Evolutionary conservation across 306 rosid species (phyloP), one percentile per base, ranked within the genome.

Genomic region (Fagus crenata): DNA sequence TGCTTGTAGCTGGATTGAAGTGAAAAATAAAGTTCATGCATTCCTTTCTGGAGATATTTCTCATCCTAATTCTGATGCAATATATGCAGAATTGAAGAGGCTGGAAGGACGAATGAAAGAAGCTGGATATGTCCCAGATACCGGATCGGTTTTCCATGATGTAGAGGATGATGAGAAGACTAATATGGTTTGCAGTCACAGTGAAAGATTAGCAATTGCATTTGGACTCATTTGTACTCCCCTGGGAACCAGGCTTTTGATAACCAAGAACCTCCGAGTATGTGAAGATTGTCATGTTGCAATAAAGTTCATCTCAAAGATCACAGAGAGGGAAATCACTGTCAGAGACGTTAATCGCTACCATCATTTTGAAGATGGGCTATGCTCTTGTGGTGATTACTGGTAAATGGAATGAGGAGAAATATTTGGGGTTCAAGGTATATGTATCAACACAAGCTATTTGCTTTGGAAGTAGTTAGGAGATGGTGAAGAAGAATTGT

Each of bases 281-380:
- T 92, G 94, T 71, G 94, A 89, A 81, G 97, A 92, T 22, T 92
- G 97, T 81, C 97, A 92, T 79, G 86, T 85, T 36, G 92, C 94
- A 22, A 88, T 92, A 77, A 89, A 86, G 86, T 85, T 84, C 91
- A 85, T 91, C 78, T 89, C 89, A 32, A 86, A 82, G 68, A 89
- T 92, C 77, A 85, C 85, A 0, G 85, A 81, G 67, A 85, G 97
- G 85, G 95, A 89, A 79, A 84, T 92, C 46, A 89, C 86, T 2
- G 70, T 92, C 51, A 85, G 97, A 79, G 97, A 92, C 33, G 93
- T 92, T 36, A 92, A 92, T 79, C 90, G 93, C 14, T 92, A 92
- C 78, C 97, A 92, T 78, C 89, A 86, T 83, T 92, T 89, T 74
- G 84, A 82, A 53, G 88, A 84, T 61, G 96, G 92, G 14, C 31